These are phyloP conservation scores for Ustilago sp. DNA, from an alignment of 1,284 basidiomycete genomes.

Conservation along the genomic window DNA sequence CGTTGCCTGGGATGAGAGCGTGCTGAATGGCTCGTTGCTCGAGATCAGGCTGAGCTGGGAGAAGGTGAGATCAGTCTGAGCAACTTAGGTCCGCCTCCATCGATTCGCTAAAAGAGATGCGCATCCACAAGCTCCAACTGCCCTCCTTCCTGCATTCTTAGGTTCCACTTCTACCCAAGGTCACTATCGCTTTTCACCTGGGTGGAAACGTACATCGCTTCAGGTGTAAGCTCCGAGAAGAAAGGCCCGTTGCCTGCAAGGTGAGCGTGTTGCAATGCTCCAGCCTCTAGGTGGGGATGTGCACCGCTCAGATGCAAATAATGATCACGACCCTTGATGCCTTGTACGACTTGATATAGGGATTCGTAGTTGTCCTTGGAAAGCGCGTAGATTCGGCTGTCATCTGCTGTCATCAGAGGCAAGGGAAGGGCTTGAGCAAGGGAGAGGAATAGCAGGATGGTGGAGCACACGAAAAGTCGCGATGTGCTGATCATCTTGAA, in stretches of 20 bases:
- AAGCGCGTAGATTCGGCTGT: neutral
- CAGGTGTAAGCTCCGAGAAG: neutral
- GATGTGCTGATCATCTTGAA: neutral
- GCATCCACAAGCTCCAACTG: slow-evolving; percentile 5
- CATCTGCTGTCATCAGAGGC: neutral
- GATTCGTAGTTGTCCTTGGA: neutral
- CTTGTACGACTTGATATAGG: neutral
- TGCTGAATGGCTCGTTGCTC: neutral
- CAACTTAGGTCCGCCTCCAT: slow-evolving; percentile 2
- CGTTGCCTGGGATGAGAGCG: neutral
- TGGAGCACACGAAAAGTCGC: neutral
- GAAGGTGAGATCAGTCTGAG: slow-evolving; percentile 5
- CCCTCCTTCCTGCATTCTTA: neutral
- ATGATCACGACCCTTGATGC: neutral
- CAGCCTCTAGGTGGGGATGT: slow-evolving; percentile 7
- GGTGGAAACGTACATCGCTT: slow-evolving; percentile 7
- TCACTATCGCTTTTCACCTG: slow-evolving; percentile 1
- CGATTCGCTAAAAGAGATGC: slow-evolving; percentile 14
- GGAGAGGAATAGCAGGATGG: neutral
- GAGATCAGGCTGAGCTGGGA: neutral
- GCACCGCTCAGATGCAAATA: slow-evolving; percentile 3
- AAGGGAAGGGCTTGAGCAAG: neutral
- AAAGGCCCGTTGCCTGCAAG: slow-evolving; percentile 9
- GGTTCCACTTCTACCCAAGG: slow-evolving; percentile 15
- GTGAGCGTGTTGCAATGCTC: slow-evolving; percentile 10